Evolutionary conservation across 768 basidiomycete species (phyloP).

Genomic region (Dioszegia hungarica): DNA sequence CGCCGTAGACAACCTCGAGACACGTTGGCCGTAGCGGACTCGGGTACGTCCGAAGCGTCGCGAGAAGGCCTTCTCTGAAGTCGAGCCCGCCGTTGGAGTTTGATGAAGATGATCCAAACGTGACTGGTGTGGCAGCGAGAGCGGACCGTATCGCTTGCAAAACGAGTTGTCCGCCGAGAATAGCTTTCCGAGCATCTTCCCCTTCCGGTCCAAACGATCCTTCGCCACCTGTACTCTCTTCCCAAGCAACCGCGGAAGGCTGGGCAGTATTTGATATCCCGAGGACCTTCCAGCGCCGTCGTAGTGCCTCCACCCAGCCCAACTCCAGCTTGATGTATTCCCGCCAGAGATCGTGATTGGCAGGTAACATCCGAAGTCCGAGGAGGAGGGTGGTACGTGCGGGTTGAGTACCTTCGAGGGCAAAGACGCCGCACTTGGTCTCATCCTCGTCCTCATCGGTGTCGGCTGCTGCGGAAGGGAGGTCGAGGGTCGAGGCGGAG

Average conservation of each 20-base stretch:
- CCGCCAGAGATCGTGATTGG: conserved; percentile 72
- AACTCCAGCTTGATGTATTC: conserved; percentile 90
- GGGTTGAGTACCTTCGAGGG: conserved; percentile 51
- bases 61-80: conserved; percentile 27
- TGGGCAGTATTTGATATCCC: conserved; percentile 55
- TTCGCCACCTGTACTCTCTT: conserved; percentile 57
- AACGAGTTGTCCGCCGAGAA: conserved; percentile 23
- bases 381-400: conserved; percentile 80
- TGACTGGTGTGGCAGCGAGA: conserved; percentile 14
- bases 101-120: background rate
- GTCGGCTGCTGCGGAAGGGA: conserved; percentile 15
- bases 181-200: conserved; percentile 43
- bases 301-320: conserved; percentile 72
- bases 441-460: conserved; percentile 9
- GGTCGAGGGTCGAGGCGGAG: conserved; percentile 26
- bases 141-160: conserved; percentile 25
- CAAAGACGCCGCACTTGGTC: conserved; percentile 30
- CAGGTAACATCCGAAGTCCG: conserved; percentile 70
- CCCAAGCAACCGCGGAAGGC: background rate
- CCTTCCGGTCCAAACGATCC: conserved; percentile 54
- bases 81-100: conserved; percentile 43
- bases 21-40: conserved; percentile 37
- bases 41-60: conserved; percentile 43
- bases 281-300: conserved; percentile 72
- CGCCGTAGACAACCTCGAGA: conserved; percentile 36